Evolutionary conservation across 2,329 filamentous ascomycete species (phyloP).

Genomic region (Xylariaceae sp.): DNA sequence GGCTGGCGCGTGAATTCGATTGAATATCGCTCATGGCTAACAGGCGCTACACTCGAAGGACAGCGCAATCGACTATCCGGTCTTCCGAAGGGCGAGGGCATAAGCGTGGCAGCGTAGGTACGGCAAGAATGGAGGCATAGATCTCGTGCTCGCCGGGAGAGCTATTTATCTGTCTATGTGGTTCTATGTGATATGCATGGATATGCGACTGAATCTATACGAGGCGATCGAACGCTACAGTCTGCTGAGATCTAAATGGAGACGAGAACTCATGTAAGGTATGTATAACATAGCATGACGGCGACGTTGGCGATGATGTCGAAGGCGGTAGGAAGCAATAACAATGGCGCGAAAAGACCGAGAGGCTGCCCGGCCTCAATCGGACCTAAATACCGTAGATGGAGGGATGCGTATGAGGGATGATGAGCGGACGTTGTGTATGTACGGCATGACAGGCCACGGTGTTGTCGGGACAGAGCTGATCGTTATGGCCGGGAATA

Average conservation of each 20-base stretch:
- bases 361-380: constrained; percentile 16
- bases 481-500: not conserved
- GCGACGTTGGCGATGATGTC: not conserved
- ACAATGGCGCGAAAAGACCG: not conserved
- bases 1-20: constrained; percentile 10
- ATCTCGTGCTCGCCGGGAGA: not conserved
- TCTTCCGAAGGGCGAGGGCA: not conserved
- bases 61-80: constrained; percentile 1
- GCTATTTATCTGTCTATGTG: not conserved
- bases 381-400: too few species aligned
- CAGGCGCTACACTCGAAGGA: constrained; percentile 5
- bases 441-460: too few species aligned
- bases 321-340: not conserved
- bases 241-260: not conserved
- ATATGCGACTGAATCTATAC: not conserved
- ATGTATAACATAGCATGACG: not conserved
- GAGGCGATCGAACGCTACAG: not conserved
- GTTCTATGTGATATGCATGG: not conserved
- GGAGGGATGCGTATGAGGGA: not conserved
- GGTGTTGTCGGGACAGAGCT: not conserved
- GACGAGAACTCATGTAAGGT: not conserved
- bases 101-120: not conserved
- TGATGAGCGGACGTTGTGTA: too few species aligned
- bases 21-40: constrained; percentile 15
- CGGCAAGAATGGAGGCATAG: not conserved